Conservation (phyloP, 2,329 filamentous ascomycete species). For the Orbilia blumenaviensis region DNA sequence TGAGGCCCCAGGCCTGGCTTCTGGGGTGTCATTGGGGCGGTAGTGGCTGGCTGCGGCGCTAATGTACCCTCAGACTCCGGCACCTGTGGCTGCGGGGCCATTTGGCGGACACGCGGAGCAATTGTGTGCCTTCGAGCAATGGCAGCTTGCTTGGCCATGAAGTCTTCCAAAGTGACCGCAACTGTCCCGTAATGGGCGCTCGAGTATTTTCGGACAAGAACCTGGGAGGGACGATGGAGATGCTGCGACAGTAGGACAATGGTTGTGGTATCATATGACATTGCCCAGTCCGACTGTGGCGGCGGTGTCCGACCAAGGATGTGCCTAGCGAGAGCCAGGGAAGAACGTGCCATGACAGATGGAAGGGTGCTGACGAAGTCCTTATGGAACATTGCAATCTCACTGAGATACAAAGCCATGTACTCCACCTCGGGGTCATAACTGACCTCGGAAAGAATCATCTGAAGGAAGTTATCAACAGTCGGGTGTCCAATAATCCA, state of each 20-base stretch:
- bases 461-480: conserved; percentile 89
- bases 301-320: conserved; percentile 75
- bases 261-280: conserved; percentile 65
- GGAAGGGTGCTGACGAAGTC: conserved; percentile 94
- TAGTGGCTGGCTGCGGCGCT: conserved; percentile 63
- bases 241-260: conserved; percentile 72
- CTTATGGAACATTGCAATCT: conserved; percentile 94
- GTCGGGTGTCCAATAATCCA: conserved; percentile 97
- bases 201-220: conserved; percentile 74
- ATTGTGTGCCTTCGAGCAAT: conserved; percentile 64
- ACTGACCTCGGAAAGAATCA: conserved; percentile 78
- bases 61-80: conserved; percentile 62
- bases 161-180: conserved; percentile 72
- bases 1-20: conserved; percentile 66
- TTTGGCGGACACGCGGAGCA: conserved; percentile 60
- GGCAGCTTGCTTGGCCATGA: conserved; percentile 71
- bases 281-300: conserved; percentile 57
- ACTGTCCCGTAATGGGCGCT: conserved; percentile 73
- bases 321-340: conserved; percentile 83
- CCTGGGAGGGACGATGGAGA: conserved; percentile 73
- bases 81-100: conserved; percentile 69
- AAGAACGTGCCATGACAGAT: conserved; percentile 87
- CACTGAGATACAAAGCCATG: conserved; percentile 92
- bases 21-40: conserved; percentile 79
- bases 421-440: conserved; percentile 90